phyloP scores from a whole-genome alignment of 2,329 filamentous ascomycete genomes.

The Aureobasidium pullulans region DNA sequence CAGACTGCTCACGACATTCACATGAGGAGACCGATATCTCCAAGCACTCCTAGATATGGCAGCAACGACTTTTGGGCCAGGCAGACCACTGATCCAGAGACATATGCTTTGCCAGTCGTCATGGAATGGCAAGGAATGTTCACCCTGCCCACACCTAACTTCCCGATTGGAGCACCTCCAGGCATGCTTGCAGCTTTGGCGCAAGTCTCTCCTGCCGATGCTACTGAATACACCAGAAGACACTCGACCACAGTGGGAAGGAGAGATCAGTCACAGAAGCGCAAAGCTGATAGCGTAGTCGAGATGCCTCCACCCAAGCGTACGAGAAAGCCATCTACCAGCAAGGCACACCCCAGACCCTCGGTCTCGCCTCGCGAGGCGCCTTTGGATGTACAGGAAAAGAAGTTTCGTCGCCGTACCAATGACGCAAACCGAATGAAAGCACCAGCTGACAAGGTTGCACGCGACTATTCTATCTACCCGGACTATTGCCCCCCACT shows the following conservation, averaged over 20 bases:
- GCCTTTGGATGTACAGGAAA: not conserved
- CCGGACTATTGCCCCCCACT: slow-evolving; percentile 63
- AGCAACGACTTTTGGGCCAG: slow-evolving; percentile 6
- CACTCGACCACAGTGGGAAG: not conserved
- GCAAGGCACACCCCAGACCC: not conserved
- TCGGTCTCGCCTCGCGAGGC: slow-evolving; percentile 6
- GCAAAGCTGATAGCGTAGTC: not conserved
- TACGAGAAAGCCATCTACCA: not conserved
- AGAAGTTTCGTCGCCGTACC: not conserved
- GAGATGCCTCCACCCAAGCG: slow-evolving; percentile 4
- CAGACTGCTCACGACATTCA: not conserved
- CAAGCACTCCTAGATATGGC: not conserved
- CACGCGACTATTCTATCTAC: slow-evolving; percentile 59
- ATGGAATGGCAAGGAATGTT: not conserved
- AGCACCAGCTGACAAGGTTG: slow-evolving; percentile 72
- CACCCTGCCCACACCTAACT: not conserved
- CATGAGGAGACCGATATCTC: slow-evolving; percentile 1
- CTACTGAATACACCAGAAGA: not conserved
- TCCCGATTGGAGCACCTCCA: not conserved
- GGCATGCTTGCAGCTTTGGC: not conserved
- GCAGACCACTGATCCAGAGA: not conserved
- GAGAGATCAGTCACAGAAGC: not conserved
- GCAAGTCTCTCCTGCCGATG: not conserved
- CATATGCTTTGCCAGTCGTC: not conserved
- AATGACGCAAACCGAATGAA: slow-evolving; percentile 23